phyloP scores from a whole-genome alignment of 768 basidiomycete species.

The Leccinellum rugosiceps region DNA sequence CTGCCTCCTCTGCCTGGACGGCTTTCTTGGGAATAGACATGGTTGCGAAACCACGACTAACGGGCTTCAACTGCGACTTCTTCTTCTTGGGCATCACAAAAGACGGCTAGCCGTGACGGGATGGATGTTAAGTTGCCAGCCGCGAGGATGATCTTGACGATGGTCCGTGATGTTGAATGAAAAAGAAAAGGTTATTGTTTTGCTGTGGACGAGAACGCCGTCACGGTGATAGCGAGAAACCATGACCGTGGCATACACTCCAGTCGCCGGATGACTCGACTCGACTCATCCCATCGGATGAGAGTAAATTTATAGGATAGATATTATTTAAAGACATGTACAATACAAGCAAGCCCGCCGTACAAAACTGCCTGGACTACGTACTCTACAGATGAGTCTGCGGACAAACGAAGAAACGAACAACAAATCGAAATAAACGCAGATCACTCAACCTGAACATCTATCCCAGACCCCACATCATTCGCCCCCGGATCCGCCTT shows the following conservation, averaged over 20 bases:
- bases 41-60: constrained; percentile 75
- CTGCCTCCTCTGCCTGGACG: constrained; percentile 30
- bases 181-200: background rate
- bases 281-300: background rate
- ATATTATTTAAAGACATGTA: constrained; percentile 27
- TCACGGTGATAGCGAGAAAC: background rate
- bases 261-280: background rate
- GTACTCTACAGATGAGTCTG: constrained; percentile 32
- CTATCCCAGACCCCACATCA: constrained; percentile 26
- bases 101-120: background rate
- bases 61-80: constrained; percentile 75
- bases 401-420: constrained; percentile 9
- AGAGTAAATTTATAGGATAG: constrained; percentile 8
- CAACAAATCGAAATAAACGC: constrained; percentile 8
- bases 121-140: background rate
- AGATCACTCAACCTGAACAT: constrained; percentile 27
- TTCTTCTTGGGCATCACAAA: constrained; percentile 75
- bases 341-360: constrained; percentile 26
- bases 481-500: constrained; percentile 26
- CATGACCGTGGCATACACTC: background rate
- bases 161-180: background rate
- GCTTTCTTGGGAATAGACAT: constrained; percentile 81
- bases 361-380: constrained; percentile 29
- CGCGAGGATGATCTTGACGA: background rate
- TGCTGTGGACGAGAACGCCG: background rate